Conservation (phyloP, 2,329 filamentous ascomycete species). For the Fusarium robinianum region DNA sequence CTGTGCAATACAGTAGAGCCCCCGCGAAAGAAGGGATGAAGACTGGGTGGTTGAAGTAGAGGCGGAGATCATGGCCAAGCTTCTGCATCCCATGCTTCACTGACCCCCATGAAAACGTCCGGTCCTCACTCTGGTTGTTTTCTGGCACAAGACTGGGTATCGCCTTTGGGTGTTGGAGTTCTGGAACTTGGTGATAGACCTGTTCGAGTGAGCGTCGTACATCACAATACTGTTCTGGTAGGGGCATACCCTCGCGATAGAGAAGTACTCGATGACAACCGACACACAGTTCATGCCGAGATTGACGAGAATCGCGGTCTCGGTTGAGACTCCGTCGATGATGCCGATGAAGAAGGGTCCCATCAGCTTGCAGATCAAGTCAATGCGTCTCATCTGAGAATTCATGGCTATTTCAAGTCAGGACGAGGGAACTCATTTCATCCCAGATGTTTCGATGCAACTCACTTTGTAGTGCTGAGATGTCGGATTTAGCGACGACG, state of each 20-base stretch:
- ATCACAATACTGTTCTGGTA: too few relatives aligned
- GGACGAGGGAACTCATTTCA: not conserved
- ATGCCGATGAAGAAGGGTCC: conserved; percentile 61
- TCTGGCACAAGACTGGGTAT: conserved; percentile 6
- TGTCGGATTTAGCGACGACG: conserved; percentile 32
- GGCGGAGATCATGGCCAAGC: conserved; percentile 24
- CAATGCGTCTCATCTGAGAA: conserved; percentile 65
- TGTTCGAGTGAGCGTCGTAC: conserved; percentile 6
- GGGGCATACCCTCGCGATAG: conserved; percentile 44
- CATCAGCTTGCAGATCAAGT: conserved; percentile 62
- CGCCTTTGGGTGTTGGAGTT: conserved; percentile 34
- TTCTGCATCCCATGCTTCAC: conserved; percentile 17
- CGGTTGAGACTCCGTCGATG: conserved; percentile 54
- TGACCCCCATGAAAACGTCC: not conserved
- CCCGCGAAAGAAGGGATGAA: conserved; percentile 65
- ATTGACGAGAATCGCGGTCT: conserved; percentile 53
- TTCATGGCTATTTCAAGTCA: conserved; percentile 48
- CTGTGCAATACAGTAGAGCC: conserved; percentile 65
- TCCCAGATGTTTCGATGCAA: not conserved
- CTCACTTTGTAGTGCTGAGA: conserved; percentile 26
- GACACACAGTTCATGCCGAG: conserved; percentile 55
- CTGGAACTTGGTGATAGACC: conserved; percentile 36
- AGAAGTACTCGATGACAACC: conserved; percentile 56
- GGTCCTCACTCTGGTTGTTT: not conserved
- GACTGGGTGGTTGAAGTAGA: conserved; percentile 59